These are phyloP conservation scores for Naganishia randhawae DNA, from an alignment of 768 basidiomycete species.

Conservation along the genomic window DNA sequence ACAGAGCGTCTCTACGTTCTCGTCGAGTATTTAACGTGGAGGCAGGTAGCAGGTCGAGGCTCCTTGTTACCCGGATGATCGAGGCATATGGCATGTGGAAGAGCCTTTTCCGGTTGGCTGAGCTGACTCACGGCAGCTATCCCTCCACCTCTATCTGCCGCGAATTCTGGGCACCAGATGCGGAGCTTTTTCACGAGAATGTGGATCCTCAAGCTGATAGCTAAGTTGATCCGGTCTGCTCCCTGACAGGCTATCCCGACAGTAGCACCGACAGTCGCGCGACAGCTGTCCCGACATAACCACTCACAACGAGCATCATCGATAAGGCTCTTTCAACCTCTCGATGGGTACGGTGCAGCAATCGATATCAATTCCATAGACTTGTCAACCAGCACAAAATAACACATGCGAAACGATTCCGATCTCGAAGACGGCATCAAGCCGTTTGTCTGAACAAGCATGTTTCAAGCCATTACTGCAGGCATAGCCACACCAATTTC, in stretches of 20 bases:
- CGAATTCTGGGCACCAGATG: too few relatives aligned
- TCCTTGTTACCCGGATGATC: background rate
- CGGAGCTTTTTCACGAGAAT: too few relatives aligned
- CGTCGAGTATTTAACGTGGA: too few relatives aligned
- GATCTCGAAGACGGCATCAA: background rate
- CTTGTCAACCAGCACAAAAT: background rate
- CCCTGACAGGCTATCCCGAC: too few relatives aligned
- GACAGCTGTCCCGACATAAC: too few relatives aligned
- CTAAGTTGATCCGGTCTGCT: too few relatives aligned
- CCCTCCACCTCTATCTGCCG: constrained; percentile 16
- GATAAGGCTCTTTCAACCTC: too few relatives aligned
- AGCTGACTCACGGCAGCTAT: background rate
- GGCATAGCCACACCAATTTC: background rate
- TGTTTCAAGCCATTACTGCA: background rate
- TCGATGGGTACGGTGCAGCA: too few relatives aligned
- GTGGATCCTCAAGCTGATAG: too few relatives aligned
- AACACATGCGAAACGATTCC: background rate
- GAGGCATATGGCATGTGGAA: background rate
- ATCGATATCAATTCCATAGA: background rate
- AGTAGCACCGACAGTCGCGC: too few relatives aligned
- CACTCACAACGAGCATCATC: too few relatives aligned
- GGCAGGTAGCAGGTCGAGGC: constrained; percentile 1
- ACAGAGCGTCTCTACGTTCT: too few relatives aligned
- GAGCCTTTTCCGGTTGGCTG: constrained; percentile 1
- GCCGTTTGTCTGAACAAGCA: background rate